Conservation (phyloP, 345 rosid genomes). For the Syzygium aromaticum region DNA sequence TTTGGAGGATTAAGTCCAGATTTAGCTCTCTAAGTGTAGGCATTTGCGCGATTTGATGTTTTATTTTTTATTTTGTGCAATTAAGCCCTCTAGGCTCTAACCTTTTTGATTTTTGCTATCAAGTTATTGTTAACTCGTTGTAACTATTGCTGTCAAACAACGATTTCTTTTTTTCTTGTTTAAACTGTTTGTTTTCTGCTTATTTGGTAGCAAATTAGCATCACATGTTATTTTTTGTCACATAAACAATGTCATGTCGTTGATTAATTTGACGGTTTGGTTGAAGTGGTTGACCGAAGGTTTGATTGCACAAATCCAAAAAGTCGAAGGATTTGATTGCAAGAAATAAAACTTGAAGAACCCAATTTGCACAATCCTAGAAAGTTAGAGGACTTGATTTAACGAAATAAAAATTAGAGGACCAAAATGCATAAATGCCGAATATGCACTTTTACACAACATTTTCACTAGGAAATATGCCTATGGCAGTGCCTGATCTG, state of each 20-base stretch:
- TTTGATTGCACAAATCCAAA: background rate
- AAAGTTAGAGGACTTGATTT: background rate
- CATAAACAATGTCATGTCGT: background rate
- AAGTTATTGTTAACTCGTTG: background rate
- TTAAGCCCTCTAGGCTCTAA: background rate
- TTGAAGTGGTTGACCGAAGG: background rate
- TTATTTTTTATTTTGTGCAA: background rate
- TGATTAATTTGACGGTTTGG: background rate
- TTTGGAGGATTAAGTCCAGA: background rate
- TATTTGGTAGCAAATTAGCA: background rate
- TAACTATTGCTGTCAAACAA: background rate
- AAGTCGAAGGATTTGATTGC: background rate
- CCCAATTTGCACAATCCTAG: background rate
- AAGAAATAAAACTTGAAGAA: background rate
- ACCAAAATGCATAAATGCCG: background rate
- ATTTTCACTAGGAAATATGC: background rate
- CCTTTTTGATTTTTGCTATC: background rate
- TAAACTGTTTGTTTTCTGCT: background rate
- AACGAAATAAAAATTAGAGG: too few species aligned
- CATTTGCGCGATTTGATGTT: background rate
- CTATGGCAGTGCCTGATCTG: accelerated
- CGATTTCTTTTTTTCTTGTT: background rate
- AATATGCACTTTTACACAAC: background rate
- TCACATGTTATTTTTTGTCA: background rate
- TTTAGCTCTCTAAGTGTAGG: background rate